Conservation (phyloP, 108 stramenopile species). For the Skeletonema potamos region DNA sequence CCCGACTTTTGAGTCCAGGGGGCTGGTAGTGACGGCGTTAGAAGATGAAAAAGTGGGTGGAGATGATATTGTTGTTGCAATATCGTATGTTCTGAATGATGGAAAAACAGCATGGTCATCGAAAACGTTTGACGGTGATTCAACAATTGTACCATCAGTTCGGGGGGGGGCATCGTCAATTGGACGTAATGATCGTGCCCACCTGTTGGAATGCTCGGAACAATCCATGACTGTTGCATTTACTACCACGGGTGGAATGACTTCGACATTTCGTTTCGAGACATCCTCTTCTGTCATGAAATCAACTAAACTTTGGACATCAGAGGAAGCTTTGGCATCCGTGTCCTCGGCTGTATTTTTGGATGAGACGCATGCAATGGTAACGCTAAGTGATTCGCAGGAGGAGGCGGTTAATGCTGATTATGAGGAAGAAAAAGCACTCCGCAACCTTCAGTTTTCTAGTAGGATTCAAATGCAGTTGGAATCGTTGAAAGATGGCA, state of each 20-base stretch:
- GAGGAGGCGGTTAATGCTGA: constrained; percentile 16
- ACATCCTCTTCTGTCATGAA: constrained; percentile 3
- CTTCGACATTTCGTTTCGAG: constrained; percentile 38
- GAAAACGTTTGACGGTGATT: background rate
- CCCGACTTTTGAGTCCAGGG: constrained; percentile 9
- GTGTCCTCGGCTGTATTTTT: constrained; percentile 66
- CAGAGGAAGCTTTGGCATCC: constrained; percentile 72
- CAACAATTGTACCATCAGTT: background rate
- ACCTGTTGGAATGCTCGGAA: constrained; percentile 47
- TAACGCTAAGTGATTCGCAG: background rate
- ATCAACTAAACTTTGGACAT: constrained; percentile 57
- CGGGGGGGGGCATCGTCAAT: background rate
- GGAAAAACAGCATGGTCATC: constrained; percentile 1
- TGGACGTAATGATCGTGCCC: constrained; percentile 22
- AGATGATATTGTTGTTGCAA: background rate
- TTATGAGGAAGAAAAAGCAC: constrained; percentile 51
- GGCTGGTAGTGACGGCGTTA: constrained; percentile 30
- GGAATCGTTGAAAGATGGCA: constrained; percentile 30
- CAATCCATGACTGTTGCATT: constrained; percentile 45
- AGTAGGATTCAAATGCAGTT: constrained; percentile 62
- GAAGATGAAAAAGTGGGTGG: constrained; percentile 5
- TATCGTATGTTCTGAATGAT: background rate
- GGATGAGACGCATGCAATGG: constrained; percentile 70
- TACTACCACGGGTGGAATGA: constrained; percentile 55
- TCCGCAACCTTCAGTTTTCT: constrained; percentile 53